Conservation (phyloP, 2,329 filamentous ascomycete species). For the Emydomyces testavorans region DNA sequence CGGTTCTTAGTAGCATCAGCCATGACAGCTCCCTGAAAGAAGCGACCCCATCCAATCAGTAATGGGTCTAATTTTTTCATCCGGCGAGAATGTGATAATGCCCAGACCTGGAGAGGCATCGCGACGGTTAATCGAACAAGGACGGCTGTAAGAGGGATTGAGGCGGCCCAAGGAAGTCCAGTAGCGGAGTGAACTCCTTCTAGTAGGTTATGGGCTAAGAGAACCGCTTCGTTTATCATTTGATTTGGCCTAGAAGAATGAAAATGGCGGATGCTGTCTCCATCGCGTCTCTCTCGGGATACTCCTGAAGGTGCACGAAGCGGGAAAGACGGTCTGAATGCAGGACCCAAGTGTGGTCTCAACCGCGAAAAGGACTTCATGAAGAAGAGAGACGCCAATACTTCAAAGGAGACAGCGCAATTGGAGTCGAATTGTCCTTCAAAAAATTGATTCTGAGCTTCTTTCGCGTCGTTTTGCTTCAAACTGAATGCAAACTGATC, state of each 20-base stretch:
- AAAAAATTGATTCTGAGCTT: no score
- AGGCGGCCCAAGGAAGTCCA: slow-evolving; percentile 43
- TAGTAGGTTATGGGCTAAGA: slow-evolving; percentile 37
- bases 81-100: slow-evolving; percentile 30
- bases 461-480: neutral
- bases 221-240: slow-evolving; percentile 35
- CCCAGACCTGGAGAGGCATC: slow-evolving; percentile 39
- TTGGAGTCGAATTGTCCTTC: neutral
- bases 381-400: neutral
- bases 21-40: slow-evolving; percentile 1
- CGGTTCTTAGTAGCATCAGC: neutral
- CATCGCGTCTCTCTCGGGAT: slow-evolving; percentile 15
- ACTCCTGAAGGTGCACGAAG: neutral
- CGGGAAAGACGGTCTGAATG: slow-evolving; percentile 6
- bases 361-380: neutral
- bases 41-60: slow-evolving; percentile 27
- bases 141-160: slow-evolving; percentile 45
- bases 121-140: slow-evolving; percentile 39
- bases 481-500: no score
- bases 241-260: slow-evolving; percentile 38
- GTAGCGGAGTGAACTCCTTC: slow-evolving; percentile 41
- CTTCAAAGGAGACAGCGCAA: neutral
- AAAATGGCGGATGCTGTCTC: slow-evolving; percentile 33
- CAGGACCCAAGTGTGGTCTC: neutral
- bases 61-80: slow-evolving; percentile 37